Base-by-base conservation (phyloP, 257 asterid genomes). In the Primulina eburnea region DNA sequence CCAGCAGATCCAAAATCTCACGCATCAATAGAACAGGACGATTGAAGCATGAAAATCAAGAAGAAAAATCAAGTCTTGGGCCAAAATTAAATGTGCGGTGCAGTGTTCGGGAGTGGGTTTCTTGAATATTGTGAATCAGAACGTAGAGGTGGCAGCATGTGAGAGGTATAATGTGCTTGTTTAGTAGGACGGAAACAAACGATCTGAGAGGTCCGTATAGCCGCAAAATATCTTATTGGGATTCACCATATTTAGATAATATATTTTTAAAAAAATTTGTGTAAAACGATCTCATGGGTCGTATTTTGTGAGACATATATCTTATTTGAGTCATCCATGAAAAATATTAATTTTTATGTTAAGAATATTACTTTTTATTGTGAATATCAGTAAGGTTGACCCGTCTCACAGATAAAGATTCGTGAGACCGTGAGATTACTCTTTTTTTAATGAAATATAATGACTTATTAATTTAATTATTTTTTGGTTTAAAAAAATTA, bases 161-260 rank as follows among this genome's bases (percentile, higher is more conserved):
- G 78, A 71, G 67, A 66, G 57, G 77, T 62, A 77, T 20, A 57
- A 18, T 71, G 71, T 64, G 17, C 32, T 38, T 52, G 28, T 76
- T 68, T 52, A 72, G 67, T 50, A 71, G 71, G 80, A 57, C 38
- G 50, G 50, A 10, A 76, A 50, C 62, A 72, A 71, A 60, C 80
- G 80, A 70, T 75, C 37, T 20, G 56, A n/a, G 43, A 73, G 64
- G 75, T 73, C n/a, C 37, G 50, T 65, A 24, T 62, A 63, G 64
- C 52, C 47, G 12, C 58, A 37, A 76, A 77, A 76, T 67, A 77
- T 77, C 77, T 77, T 55, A 34, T 40, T 62, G 75, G 64, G 74
- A 78, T 74, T 62, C 75, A 71, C 79, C 47, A 55, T 32, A 5
- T 60, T 71, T 43, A 29, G 5, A 3, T 32, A 32, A 32, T 32